Percentiles rank a stretch among this genome's conserved stretches.
Conservation (phyloP, 257 asterid genomes). For the Solanum ossicruentum region DNA sequence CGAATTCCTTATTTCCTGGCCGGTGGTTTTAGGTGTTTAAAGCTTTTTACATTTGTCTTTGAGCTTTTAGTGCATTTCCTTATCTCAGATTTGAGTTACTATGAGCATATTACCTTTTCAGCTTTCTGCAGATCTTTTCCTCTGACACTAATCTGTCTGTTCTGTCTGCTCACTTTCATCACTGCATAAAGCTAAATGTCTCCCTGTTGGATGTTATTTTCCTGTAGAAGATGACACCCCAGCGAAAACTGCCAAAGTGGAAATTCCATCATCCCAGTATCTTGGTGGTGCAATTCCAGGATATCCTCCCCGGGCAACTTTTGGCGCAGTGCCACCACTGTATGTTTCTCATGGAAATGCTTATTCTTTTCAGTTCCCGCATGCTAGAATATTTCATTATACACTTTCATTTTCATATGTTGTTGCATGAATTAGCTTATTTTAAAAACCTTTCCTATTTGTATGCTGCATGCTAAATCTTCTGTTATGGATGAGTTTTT, state of each 20-base stretch:
- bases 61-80: not conserved
- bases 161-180: not conserved
- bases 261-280: slow-evolving; percentile 38
- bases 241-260: slow-evolving; percentile 65
- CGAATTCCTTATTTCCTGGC: not conserved
- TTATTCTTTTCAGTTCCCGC: not conserved
- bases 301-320: slow-evolving; percentile 45
- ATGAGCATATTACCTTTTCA: not conserved
- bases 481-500: not conserved
- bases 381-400: not conserved
- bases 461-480: not conserved
- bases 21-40: not conserved
- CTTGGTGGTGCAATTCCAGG: slow-evolving; percentile 43
- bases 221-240: slow-evolving; percentile 63
- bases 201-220: not conserved
- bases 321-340: slow-evolving; percentile 43
- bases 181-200: not conserved
- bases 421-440: not conserved
- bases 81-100: not conserved
- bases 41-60: not conserved
- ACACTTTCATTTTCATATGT: not conserved
- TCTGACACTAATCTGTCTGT: not conserved
- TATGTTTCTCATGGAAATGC: slow-evolving; percentile 16
- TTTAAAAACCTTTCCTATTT: not conserved
- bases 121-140: not conserved